Base-by-base conservation (phyloP, 192 early-diverging fungal species). In the Haplosporangium gracile region DNA sequence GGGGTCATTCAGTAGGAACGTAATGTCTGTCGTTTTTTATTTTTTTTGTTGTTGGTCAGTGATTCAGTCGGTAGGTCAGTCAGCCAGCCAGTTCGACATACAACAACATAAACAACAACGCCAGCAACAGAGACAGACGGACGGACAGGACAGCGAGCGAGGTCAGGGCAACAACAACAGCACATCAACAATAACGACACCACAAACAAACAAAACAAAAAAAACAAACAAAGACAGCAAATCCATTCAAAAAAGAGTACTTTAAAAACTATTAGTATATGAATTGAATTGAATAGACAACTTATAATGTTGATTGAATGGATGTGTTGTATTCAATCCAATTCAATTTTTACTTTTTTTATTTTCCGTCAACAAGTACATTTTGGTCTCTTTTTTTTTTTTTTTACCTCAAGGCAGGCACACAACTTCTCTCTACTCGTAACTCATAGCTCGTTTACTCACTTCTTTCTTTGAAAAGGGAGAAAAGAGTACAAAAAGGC, bases 401-500 rank as follows among this genome's bases (percentile, higher is more conserved):
- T 65, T 32, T 11, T 65, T 29, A 32, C 29, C 60, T 29, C 15
- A 29, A 51, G 49, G 20, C 49, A 51, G 49, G 49, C 49, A 65
- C n/a, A 65, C 3, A 7, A 7, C 36, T 36, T 45, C 43, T 45
- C 2, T 45, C 43, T 45, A 45, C 43, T 45, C 36, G 2, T 26
- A 15, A 53, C 51, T 15, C 55, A 60, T 45, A 45, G 13, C 55
- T 26, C 22, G 43, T 60, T 60, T 8, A 60, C 22, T 26, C 5
- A 9, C 55, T 32, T 24, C 15, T 5, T 18, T 53, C 16, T 15
- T 53, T 20, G 20, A 53, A 20, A 70, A 40, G 18, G 38, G 24
- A 2, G 22, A 22, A 53, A 32, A 24, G 26, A 74, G 72, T 74
- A 74, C 72, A 74, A 74, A 74, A 74, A n/a, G 72, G 40, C 42